phyloP scores from a whole-genome alignment of 148 eudicot genomes.

The Heliamphora exappendiculata region DNA sequence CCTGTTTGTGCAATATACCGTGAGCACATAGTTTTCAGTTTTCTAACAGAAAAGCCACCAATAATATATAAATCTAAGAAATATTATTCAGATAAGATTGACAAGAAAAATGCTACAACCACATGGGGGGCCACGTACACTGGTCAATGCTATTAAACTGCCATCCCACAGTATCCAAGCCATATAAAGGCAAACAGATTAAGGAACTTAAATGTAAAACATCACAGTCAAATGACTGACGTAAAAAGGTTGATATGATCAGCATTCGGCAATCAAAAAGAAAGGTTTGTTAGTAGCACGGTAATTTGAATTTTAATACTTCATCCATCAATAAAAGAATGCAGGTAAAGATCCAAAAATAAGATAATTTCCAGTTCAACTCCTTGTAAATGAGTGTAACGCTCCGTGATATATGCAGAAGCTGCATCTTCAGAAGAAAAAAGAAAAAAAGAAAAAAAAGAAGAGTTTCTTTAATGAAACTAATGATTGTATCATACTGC shows the following conservation, averaged over 20 bases:
- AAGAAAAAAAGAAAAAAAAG: no score
- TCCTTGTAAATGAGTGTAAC: neutral
- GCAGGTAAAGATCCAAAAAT: neutral
- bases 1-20: slow-evolving; percentile 36
- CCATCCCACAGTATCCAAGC: neutral
- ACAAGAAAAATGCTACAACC: neutral
- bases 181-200: neutral
- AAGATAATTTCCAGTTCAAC: neutral
- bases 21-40: neutral
- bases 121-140: neutral
- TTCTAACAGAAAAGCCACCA: neutral
- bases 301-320: neutral
- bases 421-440: neutral
- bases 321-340: neutral
- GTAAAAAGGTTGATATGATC: neutral
- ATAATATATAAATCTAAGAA: neutral
- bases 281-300: neutral
- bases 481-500: neutral
- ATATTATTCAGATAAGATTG: neutral
- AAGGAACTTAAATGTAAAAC: neutral
- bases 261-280: neutral
- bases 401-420: neutral
- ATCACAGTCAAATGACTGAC: neutral
- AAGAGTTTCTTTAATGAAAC: neutral
- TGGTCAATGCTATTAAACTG: neutral